Conservation (phyloP, 192 early-diverging fungal species). For the Podila clonocystis region DNA sequence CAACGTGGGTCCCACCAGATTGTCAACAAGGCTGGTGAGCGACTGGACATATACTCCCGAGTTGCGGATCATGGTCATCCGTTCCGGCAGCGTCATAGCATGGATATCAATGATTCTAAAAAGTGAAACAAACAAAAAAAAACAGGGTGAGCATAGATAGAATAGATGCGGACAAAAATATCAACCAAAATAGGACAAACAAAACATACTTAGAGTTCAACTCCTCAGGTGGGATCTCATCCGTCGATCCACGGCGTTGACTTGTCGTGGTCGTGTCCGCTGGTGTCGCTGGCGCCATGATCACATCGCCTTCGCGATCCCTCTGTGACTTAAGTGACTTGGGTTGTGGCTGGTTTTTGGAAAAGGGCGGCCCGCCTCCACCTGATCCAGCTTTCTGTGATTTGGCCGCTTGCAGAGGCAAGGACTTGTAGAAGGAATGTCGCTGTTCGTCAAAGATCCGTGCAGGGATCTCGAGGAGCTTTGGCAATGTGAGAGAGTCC, state of each 20-base stretch:
- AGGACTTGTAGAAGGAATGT: slow-evolving; percentile 50
- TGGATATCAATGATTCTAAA: slow-evolving; percentile 8
- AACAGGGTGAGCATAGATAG: not conserved
- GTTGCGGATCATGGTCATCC: slow-evolving; percentile 56
- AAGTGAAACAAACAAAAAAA: not conserved
- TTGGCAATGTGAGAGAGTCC: slow-evolving; percentile 42
- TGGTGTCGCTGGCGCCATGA: slow-evolving; percentile 22
- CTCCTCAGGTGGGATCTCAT: slow-evolving; percentile 37
- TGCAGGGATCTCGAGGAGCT: slow-evolving; percentile 42
- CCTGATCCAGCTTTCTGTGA: not conserved
- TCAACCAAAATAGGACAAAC: too few species aligned
- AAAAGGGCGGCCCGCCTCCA: slow-evolving; percentile 9
- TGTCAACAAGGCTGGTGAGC: slow-evolving; percentile 53
- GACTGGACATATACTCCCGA: slow-evolving; percentile 57
- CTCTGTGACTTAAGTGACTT: slow-evolving; percentile 18
- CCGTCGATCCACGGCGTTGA: slow-evolving; percentile 18
- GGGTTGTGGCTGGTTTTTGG: slow-evolving; percentile 16
- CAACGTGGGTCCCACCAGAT: slow-evolving; percentile 50
- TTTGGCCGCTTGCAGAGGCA: slow-evolving; percentile 30
- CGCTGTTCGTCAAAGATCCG: slow-evolving; percentile 58
- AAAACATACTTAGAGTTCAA: slow-evolving; percentile 34
- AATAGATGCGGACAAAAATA: too few species aligned
- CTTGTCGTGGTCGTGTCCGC: not conserved
- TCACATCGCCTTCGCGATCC: slow-evolving; percentile 35
- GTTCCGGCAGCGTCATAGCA: slow-evolving; percentile 38